Base-by-base conservation (phyloP, 768 basidiomycete species). In the Boletus bicolor region DNA sequence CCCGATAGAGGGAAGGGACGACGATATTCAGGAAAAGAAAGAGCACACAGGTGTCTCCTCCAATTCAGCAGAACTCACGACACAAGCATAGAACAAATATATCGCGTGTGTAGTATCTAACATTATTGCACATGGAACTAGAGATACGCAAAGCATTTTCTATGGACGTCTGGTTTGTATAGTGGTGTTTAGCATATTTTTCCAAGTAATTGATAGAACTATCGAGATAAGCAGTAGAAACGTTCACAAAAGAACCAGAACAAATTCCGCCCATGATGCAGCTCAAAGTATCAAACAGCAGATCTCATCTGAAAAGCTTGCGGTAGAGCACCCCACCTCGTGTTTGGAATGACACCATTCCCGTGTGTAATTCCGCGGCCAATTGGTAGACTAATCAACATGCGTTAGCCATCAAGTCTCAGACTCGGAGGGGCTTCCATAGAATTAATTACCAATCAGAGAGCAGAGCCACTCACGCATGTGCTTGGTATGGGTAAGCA, bases 341-440 rank as follows among this genome's bases (percentile, higher is more conserved):
- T 64, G 61, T 51, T 43, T 44, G 26, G 44, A 37, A 45, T 3
- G 44, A 61, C 45, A 54, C 38, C 28, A 43, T 57, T 42, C 32
- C 30, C 49, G 60, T 60, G 60, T 55, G 59, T 45, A 56, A 68
- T 68, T 54, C 68, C 61, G 68, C 68, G 65, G 65, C 19, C 37
- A 62, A 39, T 17, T 48, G 35, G 39, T n/a, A 49, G 41, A 51
- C 47, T 52, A 46, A 44, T 32, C 26, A 54, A 63, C 63, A 62
- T 49, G 55, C 54, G 61, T 54, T 49, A 55, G 35, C 54, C 39
- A 49, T 53, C 58, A 56, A 67, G 55, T 56, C 48, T 55, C 56
- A 24, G 21, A 24, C 53, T 53, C 28, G 6, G 28, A 38, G 19
- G 39, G 32, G 53, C 52, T 51, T 57, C 55, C 48, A 45, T 30